Evolutionary conservation across 2,329 filamentous ascomycete genomes (phyloP).

Genomic region (Diaporthe nobilis): DNA sequence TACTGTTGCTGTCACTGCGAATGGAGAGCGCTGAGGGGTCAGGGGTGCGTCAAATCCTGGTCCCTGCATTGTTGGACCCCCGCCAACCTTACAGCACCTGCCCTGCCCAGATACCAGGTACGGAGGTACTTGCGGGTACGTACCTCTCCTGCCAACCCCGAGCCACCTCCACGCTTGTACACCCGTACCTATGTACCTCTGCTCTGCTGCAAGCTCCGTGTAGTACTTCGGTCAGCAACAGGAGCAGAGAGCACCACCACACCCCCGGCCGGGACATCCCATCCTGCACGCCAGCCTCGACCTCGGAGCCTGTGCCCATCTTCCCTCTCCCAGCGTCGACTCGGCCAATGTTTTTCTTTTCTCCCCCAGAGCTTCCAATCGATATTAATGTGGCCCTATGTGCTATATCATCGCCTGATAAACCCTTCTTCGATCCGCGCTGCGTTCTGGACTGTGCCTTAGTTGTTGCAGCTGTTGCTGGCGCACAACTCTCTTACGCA

Average conservation of each 20-base stretch:
- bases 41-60: background rate
- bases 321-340: constrained; percentile 30
- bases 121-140: constrained; percentile 5
- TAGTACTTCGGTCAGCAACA: constrained; percentile 34
- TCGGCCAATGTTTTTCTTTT: constrained; percentile 33
- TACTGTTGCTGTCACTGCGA: constrained; percentile 2
- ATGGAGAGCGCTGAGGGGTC: background rate
- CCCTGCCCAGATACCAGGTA: constrained; percentile 21
- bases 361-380: constrained; percentile 13
- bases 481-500: constrained; percentile 17
- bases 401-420: constrained; percentile 30
- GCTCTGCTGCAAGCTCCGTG: background rate
- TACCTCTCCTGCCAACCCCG: background rate
- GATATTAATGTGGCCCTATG: constrained; percentile 21
- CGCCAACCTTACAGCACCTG: constrained; percentile 29
- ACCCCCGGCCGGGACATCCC: constrained; percentile 26
- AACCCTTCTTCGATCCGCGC: constrained; percentile 5
- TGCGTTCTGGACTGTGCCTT: constrained; percentile 6
- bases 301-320: constrained; percentile 22
- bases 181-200: constrained; percentile 6
- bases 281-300: constrained; percentile 30
- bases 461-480: constrained; percentile 18
- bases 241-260: background rate
- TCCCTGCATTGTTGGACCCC: constrained; percentile 16
- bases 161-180: constrained; percentile 4